These are phyloP conservation scores for Glarea lozoyensis DNA, from an alignment of 495 filamentous ascomycete species.

Conservation along the genomic window DNA sequence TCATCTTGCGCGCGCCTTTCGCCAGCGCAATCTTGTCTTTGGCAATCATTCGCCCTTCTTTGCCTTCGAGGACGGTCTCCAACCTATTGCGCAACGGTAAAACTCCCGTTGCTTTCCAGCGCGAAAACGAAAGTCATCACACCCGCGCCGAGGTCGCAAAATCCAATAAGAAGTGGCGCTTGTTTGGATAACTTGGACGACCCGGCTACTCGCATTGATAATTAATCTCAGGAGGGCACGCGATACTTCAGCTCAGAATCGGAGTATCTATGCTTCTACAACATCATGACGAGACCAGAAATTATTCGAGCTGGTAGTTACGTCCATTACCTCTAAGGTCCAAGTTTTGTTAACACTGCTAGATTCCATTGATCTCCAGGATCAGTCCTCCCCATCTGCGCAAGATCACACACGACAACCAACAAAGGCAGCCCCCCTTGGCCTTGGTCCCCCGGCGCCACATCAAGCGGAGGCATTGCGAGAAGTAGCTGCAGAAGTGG, in stretches of 20 bases:
- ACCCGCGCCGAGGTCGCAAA: too few species aligned
- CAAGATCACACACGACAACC: constrained; percentile 60
- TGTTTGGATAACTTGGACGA: not conserved
- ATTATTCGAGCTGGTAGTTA: constrained; percentile 23
- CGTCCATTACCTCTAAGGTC: not conserved
- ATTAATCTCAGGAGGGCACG: not conserved
- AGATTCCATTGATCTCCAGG: constrained; percentile 97
- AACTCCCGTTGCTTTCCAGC: too few species aligned
- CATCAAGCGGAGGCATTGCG: constrained; percentile 80
- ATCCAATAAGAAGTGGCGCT: not conserved
- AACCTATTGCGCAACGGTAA: too few species aligned
- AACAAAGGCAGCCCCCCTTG: constrained; percentile 54
- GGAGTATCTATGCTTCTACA: constrained; percentile 11
- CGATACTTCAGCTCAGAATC: not conserved
- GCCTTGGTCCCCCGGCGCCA: constrained; percentile 55
- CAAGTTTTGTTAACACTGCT: constrained; percentile 4
- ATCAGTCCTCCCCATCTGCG: constrained; percentile 70
- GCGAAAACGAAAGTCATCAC: too few species aligned
- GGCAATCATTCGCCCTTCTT: too few species aligned
- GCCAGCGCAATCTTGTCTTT: too few species aligned
- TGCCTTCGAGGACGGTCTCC: too few species aligned
- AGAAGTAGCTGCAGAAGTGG: constrained; percentile 65
- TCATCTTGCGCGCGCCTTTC: too few species aligned
- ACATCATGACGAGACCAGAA: constrained; percentile 23
- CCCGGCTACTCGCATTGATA: constrained; percentile 13